Evolutionary conservation across 306 rosid genomes (phyloP), one percentile per base, ranked within the genome.

Genomic region (Macrotyloma uniflorum): DNA sequence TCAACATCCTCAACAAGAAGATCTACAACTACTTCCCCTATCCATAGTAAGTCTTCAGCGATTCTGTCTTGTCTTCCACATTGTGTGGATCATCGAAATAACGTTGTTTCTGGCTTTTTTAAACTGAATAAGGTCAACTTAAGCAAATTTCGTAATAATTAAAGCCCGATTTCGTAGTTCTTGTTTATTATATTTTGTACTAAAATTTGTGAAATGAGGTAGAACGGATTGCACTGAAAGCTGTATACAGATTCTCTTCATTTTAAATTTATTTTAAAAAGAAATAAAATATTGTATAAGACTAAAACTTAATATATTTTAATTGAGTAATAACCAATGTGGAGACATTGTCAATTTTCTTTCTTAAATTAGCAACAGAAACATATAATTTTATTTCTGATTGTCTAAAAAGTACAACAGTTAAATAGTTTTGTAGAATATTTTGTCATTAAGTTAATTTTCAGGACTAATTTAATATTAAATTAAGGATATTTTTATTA

Each of bases 1-100:
- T 95, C 80, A 95, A 95, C 81, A 95, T 95, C 46, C 85, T 95
- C 84, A 95, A 95, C 91, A 95, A 95, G 90, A 95, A 91, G 87
- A 90, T 95, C 84, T 95, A 95, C 65, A 95, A 95, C 54, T 95
- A 95, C 51, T 95, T 95, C 84, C 98, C 98, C 36, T 95, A 95
- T 76, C 98, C 98, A 8, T 95, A 84, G 98, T 94, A 88, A 72
- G 97, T 80, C 1, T 76, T 2, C 22, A 5, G 23, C 59, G 16
- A 46, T 15, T 26, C 32, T 61, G 19, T 58, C 28, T n/a, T n/a
- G 2, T 76, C 32, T 76, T 51, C 9, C 1, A 42, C 18, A 33
- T 45, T 15, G 1, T 1, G 13, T 40, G n/a, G 67, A 74, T 66
- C 49, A 19, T 3, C 59, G 45, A 61, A 49, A 22, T 47, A 9